Evolutionary conservation across 108 stramenopile species (phyloP).

Genomic region (Pinguiococcus pyrenoidosus): DNA sequence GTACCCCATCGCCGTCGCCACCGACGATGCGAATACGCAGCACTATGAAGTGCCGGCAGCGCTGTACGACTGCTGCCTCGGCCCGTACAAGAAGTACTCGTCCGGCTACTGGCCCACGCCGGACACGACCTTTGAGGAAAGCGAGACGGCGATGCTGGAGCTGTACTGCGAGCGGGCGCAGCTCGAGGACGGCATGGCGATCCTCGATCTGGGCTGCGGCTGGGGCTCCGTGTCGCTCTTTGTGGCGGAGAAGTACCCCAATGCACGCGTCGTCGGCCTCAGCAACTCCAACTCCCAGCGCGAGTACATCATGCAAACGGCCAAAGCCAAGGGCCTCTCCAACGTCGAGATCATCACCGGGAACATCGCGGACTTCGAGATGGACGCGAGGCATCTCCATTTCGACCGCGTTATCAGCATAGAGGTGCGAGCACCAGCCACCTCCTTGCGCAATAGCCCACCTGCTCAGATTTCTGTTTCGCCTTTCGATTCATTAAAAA

Average conservation of each 20-base stretch:
- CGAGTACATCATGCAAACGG: conserved; percentile 64
- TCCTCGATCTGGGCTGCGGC: conserved; percentile 64
- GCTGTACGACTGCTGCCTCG: conserved; percentile 65
- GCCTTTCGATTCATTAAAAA: too few relatives aligned
- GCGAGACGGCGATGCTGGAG: conserved; percentile 70
- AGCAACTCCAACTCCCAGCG: conserved; percentile 69
- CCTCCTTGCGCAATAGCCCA: too few relatives aligned
- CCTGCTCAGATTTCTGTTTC: too few relatives aligned
- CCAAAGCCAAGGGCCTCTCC: conserved; percentile 59
- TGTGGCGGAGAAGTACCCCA: conserved; percentile 38
- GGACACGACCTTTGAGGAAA: conserved; percentile 45
- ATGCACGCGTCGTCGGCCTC: conserved; percentile 32
- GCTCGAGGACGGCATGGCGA: conserved; percentile 66
- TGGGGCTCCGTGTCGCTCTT: conserved; percentile 88
- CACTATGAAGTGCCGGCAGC: conserved; percentile 92
- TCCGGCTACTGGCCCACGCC: conserved; percentile 54
- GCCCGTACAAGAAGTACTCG: conserved; percentile 80
- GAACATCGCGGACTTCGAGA: conserved; percentile 42
- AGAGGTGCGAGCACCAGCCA: too few relatives aligned
- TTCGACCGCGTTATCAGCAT: conserved; percentile 75
- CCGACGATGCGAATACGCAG: conserved; percentile 76
- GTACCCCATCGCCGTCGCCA: conserved; percentile 59
- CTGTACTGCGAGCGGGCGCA: conserved; percentile 65
- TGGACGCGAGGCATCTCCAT: conserved; percentile 1
- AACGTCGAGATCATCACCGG: conserved; percentile 70